A percentile compares a stretch with the other conserved stretches of the same genome.
These are phyloP conservation scores for Passiflora organensis DNA, from an alignment of 345 rosid species.

Conservation along the genomic window DNA sequence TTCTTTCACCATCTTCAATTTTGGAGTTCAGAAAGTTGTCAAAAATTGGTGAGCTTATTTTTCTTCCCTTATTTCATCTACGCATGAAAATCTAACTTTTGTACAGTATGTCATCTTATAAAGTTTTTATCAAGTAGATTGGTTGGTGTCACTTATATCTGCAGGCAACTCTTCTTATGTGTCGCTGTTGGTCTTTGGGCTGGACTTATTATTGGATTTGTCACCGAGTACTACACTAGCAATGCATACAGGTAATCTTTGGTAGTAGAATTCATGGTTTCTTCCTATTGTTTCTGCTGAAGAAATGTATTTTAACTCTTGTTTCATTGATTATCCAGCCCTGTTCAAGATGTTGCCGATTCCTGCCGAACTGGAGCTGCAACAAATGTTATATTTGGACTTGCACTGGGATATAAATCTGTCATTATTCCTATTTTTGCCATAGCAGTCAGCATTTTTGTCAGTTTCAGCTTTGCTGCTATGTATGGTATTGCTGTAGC, in stretches of 20 bases:
- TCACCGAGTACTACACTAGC: constrained; percentile 60
- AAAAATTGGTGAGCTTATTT: constrained; percentile 65
- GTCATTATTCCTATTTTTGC: constrained; percentile 72
- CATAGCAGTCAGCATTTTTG: constrained; percentile 61
- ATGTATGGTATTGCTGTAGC: constrained; percentile 82
- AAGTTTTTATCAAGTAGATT: no score
- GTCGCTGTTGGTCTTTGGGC: constrained; percentile 65
- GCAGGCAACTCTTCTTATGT: constrained; percentile 66
- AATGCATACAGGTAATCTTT: constrained; percentile 70
- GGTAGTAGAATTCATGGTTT: no score
- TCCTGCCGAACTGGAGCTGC: constrained; percentile 92
- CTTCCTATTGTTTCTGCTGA: no score
- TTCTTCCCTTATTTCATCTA: no score
- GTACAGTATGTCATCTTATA: not conserved
- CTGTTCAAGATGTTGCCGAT: constrained; percentile 97
- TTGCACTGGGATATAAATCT: constrained; percentile 75
- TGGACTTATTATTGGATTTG: constrained; percentile 58
- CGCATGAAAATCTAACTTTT: no score
- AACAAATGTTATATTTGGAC: constrained; percentile 72
- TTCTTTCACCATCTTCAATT: constrained; percentile 67
- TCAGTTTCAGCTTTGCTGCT: constrained; percentile 71
- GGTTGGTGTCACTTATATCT: not conserved
- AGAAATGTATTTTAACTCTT: no score
- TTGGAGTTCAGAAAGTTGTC: constrained; percentile 62
- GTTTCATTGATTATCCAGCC: constrained; percentile 41